A percentile compares a stretch with the other conserved stretches of the same genome.
These are phyloP conservation scores for Grifola frondosa DNA, from an alignment of 1,284 basidiomycete species.

Conservation along the genomic window DNA sequence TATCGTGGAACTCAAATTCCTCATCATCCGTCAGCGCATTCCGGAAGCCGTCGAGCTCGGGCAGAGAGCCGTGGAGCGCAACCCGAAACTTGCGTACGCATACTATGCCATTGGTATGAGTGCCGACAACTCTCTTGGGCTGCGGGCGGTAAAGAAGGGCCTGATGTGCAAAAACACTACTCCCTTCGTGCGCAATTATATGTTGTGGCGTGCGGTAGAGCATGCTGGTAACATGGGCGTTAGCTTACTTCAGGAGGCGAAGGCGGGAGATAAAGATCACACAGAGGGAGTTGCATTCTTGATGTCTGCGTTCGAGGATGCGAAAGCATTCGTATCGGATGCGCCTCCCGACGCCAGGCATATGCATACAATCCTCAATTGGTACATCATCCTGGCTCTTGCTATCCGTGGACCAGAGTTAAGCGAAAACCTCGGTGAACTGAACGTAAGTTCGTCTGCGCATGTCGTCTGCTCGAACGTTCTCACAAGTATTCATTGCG, in stretches of 20 bases:
- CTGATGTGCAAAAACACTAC: slow-evolving; percentile 35
- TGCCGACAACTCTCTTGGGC: slow-evolving; percentile 24
- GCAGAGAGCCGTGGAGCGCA: slow-evolving; percentile 46
- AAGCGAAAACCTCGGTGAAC: slow-evolving; percentile 44
- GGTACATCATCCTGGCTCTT: slow-evolving; percentile 51
- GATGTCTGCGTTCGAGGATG: slow-evolving; percentile 52
- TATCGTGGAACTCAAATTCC: slow-evolving; percentile 59
- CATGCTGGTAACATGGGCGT: slow-evolving; percentile 54
- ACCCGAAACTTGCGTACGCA: slow-evolving; percentile 55
- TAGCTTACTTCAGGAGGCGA: slow-evolving; percentile 41
- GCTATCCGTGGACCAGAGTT: slow-evolving; percentile 46
- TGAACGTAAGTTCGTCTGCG: slow-evolving; percentile 40
- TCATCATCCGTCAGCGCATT: slow-evolving; percentile 44
- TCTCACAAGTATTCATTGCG: slow-evolving; percentile 30
- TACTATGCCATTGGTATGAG: slow-evolving; percentile 52
- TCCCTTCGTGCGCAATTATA: slow-evolving; percentile 31
- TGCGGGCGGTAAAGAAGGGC: slow-evolving; percentile 56
- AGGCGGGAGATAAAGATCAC: slow-evolving; percentile 42
- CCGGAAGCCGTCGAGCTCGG: slow-evolving; percentile 46
- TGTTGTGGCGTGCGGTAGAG: slow-evolving; percentile 55
- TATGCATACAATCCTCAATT: slow-evolving; percentile 52
- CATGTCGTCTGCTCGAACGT: slow-evolving; percentile 47
- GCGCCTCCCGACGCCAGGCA: slow-evolving; percentile 59
- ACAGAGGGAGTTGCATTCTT: slow-evolving; percentile 59
- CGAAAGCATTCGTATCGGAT: slow-evolving; percentile 47